These are phyloP conservation scores for Saturnispora gosingensis DNA, from an alignment of 805 yeast species.

Conservation along the genomic window DNA sequence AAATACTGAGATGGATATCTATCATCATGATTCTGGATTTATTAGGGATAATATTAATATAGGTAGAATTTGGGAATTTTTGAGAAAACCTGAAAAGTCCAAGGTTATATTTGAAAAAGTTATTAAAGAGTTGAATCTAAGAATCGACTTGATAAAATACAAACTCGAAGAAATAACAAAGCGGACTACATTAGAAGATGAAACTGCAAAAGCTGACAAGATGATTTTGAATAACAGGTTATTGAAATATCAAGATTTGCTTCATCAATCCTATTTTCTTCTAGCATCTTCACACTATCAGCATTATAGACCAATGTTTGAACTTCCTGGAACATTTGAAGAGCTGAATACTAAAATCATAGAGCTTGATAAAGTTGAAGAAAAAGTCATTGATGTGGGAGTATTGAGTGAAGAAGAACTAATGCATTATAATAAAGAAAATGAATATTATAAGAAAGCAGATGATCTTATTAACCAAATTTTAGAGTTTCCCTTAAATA, in stretches of 20 bases:
- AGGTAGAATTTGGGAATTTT: slow-evolving; percentile 63
- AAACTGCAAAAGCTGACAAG: slow-evolving; percentile 7
- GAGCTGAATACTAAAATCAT: slow-evolving; percentile 16
- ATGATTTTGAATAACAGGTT: slow-evolving; percentile 21
- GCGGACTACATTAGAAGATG: neutral
- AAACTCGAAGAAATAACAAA: neutral
- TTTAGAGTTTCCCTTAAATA: slow-evolving; percentile 34
- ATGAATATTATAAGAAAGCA: slow-evolving; percentile 47
- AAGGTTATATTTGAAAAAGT: slow-evolving; percentile 36
- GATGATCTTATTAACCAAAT: slow-evolving; percentile 49
- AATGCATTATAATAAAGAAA: slow-evolving; percentile 38
- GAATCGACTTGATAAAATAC: slow-evolving; percentile 13
- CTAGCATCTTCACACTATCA: slow-evolving; percentile 69
- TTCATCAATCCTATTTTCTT: slow-evolving; percentile 73
- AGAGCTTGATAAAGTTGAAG: slow-evolving; percentile 11
- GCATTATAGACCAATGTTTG: slow-evolving; percentile 30
- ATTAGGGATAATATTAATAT: slow-evolving; percentile 40
- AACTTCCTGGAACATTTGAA: slow-evolving; percentile 26
- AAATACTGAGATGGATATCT: slow-evolving; percentile 41
- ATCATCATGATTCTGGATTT: slow-evolving; percentile 39
- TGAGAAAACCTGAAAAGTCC: slow-evolving; percentile 43
- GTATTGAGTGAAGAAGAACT: slow-evolving; percentile 17
- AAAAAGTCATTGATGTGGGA: slow-evolving; percentile 19
- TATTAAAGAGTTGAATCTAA: slow-evolving; percentile 25
- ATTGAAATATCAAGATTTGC: slow-evolving; percentile 45